Conservation (phyloP, 306 rosid genomes). For the Lathyrus oleraceus region DNA sequence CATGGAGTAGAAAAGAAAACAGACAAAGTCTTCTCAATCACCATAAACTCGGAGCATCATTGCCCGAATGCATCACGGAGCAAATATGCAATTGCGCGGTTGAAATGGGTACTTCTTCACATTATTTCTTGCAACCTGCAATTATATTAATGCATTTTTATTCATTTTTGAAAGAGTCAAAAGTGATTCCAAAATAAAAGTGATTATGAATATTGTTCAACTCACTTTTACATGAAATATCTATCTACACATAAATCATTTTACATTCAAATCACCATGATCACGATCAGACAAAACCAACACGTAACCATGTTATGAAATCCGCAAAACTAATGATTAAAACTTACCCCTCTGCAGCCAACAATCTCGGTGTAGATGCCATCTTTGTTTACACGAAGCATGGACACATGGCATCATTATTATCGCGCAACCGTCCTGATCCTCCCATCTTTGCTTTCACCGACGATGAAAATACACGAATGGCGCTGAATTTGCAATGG, state of each 20-base stretch:
- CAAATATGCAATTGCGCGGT: slow-evolving; percentile 82
- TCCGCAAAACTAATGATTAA: slow-evolving; percentile 10
- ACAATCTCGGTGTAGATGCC: slow-evolving; percentile 88
- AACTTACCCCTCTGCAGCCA: slow-evolving; percentile 57
- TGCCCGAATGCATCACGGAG: slow-evolving; percentile 74
- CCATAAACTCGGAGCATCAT: slow-evolving; percentile 61
- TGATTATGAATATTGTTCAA: background rate
- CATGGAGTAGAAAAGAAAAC: slow-evolving; percentile 74
- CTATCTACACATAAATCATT: background rate
- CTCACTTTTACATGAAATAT: background rate
- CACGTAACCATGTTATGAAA: background rate
- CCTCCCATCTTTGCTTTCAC: slow-evolving; percentile 93
- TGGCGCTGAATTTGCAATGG: slow-evolving; percentile 82
- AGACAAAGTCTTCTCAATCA: slow-evolving; percentile 46
- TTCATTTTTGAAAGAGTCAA: background rate
- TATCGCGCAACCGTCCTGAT: slow-evolving; percentile 82
- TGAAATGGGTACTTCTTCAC: slow-evolving; percentile 60
- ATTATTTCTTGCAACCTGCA: background rate
- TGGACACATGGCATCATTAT: slow-evolving; percentile 86
- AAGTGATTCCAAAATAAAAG: background rate
- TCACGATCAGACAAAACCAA: background rate
- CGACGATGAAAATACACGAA: slow-evolving; percentile 51
- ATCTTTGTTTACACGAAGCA: slow-evolving; percentile 82
- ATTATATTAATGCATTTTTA: background rate
- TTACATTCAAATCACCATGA: background rate